Percentiles rank a stretch among this genome's conserved stretches.
phyloP scores from a whole-genome alignment of 495 filamentous ascomycete genomes.

The Delitschia confertaspora region DNA sequence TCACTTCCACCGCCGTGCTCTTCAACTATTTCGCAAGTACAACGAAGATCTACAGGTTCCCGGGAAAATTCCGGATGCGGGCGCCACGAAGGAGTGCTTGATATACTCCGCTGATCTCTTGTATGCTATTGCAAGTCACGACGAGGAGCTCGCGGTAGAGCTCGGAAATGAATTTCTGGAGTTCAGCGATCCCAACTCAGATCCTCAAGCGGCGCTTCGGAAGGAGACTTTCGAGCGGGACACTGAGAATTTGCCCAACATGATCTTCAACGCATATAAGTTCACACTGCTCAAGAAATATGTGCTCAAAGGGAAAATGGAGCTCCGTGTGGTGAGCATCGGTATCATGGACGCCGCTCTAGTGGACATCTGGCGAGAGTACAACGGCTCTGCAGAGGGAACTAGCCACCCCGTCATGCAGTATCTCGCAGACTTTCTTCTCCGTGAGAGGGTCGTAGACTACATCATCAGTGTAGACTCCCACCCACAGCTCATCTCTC shows the following conservation, averaged over 20 bases:
- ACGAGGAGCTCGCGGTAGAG: constrained; percentile 6
- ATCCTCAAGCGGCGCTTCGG: neutral
- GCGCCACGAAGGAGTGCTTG: constrained; percentile 11
- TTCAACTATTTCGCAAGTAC: constrained; percentile 16
- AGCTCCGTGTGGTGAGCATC: constrained; percentile 67
- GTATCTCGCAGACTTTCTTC: constrained; percentile 59
- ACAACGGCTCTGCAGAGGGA: constrained; percentile 36
- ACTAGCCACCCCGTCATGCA: constrained; percentile 46
- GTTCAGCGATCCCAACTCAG: constrained; percentile 10
- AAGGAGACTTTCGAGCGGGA: constrained; percentile 1
- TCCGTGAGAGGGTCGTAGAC: constrained; percentile 59
- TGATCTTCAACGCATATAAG: constrained; percentile 59
- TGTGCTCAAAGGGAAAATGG: constrained; percentile 79
- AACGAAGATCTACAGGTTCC: constrained; percentile 18
- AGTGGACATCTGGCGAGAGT: constrained; percentile 49
- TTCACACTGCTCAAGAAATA: constrained; percentile 59
- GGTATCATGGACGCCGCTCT: constrained; percentile 64
- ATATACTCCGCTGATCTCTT: constrained; percentile 6
- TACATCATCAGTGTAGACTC: constrained; percentile 87
- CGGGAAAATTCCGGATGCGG: constrained; percentile 14
- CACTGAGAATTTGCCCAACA: constrained; percentile 17
- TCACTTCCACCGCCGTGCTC: constrained; percentile 6
- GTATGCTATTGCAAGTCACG: constrained; percentile 6
- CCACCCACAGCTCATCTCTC: constrained; percentile 77
- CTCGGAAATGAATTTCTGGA: constrained; percentile 17